Evolutionary conservation across 805 yeast species (phyloP).

Genomic region (Wickerhamomyces chambardii): DNA sequence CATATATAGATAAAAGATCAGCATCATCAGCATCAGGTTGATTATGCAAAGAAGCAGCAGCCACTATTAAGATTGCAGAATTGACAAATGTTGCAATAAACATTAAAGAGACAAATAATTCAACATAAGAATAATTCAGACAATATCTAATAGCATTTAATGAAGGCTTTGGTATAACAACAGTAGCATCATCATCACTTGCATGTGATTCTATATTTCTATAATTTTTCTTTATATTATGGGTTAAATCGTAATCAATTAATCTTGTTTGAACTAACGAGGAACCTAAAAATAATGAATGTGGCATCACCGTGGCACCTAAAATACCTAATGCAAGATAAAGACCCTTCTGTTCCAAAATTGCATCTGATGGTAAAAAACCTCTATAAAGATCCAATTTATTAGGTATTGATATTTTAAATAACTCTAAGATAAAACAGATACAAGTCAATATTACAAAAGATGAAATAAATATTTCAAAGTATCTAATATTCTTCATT

Average conservation of each 20-base stretch:
- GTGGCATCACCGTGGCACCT: conserved; percentile 97
- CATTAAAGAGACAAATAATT: conserved; percentile 71
- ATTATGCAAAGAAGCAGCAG: conserved; percentile 75
- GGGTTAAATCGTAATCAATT: conserved; percentile 57
- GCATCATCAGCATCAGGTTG: conserved; percentile 66
- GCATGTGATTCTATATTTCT: too few relatives aligned
- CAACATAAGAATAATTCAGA: conserved; percentile 74
- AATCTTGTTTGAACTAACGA: conserved; percentile 83
- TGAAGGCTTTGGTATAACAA: conserved; percentile 76
- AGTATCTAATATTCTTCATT: conserved; percentile 63
- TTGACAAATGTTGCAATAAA: conserved; percentile 91
- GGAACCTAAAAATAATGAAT: conserved; percentile 75
- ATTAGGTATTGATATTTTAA: conserved; percentile 46
- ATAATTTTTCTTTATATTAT: conserved; percentile 32
- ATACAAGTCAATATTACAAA: conserved; percentile 67
- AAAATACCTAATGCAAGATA: conserved; percentile 75
- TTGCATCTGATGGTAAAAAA: conserved; percentile 58
- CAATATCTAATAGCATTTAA: conserved; percentile 73
- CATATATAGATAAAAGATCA: conserved; percentile 74
- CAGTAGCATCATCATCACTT: too few relatives aligned
- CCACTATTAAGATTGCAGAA: conserved; percentile 82
- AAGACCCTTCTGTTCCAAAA: conserved; percentile 57
- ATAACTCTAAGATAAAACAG: conserved; percentile 68
- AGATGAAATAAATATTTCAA: conserved; percentile 66
- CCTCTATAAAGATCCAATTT: conserved; percentile 50